A percentile compares a stretch with the other conserved stretches of the same genome.
Evolutionary conservation across 2,329 filamentous ascomycete species (phyloP).

Genomic region (Aspergillus uvarum): DNA sequence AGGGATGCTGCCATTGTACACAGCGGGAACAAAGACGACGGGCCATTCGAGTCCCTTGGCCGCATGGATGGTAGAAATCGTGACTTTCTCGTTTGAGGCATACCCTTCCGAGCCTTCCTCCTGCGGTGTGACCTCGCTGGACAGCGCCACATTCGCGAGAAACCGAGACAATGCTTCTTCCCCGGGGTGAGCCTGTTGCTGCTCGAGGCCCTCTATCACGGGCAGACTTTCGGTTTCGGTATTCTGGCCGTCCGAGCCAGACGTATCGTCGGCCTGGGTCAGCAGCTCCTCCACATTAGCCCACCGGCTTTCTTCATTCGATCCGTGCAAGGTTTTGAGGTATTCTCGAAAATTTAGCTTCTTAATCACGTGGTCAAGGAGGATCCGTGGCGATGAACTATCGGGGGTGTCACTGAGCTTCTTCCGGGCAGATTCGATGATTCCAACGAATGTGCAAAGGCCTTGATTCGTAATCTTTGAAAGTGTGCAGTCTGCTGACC

Average conservation of each 20-base stretch:
- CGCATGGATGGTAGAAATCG: constrained; percentile 93
- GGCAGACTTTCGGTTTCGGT: constrained; percentile 56
- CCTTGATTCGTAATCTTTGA: constrained; percentile 46
- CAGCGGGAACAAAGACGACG: constrained; percentile 85
- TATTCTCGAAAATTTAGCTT: constrained; percentile 73
- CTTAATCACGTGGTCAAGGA: constrained; percentile 59
- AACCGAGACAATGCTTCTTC: constrained; percentile 74
- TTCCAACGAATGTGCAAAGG: constrained; percentile 25
- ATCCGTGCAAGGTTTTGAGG: constrained; percentile 67
- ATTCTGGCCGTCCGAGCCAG: constrained; percentile 53
- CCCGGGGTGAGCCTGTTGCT: constrained; percentile 51
- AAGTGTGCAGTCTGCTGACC: constrained; percentile 54
- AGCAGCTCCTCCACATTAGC: constrained; percentile 89
- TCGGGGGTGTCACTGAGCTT: constrained; percentile 52
- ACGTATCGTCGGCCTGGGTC: constrained; percentile 72
- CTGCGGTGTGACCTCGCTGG: constrained; percentile 64
- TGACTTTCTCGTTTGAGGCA: constrained; percentile 61
- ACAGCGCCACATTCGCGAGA: constrained; percentile 85
- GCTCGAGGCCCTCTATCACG: constrained; percentile 68
- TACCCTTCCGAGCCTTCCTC: constrained; percentile 57
- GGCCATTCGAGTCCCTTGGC: constrained; percentile 97
- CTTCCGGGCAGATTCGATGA: constrained; percentile 56
- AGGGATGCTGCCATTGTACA: constrained; percentile 87
- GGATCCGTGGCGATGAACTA: constrained; percentile 41
- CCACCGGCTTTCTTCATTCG: constrained; percentile 78